Evolutionary conservation across 2,329 filamentous ascomycete species (phyloP).

Genomic region (Gnomoniopsis sp.): DNA sequence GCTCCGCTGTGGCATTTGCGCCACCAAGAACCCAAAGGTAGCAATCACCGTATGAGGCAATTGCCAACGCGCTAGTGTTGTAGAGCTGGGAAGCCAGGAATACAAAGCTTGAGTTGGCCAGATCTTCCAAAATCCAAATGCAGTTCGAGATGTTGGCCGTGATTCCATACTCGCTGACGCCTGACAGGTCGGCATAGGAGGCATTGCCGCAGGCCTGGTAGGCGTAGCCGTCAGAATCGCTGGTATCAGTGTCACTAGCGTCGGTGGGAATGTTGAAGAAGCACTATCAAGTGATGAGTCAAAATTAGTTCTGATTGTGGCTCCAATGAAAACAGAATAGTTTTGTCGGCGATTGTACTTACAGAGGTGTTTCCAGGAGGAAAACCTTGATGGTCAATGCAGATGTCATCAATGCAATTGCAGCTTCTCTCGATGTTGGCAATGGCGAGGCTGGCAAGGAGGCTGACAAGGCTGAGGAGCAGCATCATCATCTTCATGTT

Average conservation of each 20-base stretch:
- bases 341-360: no score
- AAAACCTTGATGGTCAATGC: no score
- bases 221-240: background rate
- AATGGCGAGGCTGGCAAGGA: no score
- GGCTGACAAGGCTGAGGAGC: no score
- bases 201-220: background rate
- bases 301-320: no score
- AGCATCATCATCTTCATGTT: no score
- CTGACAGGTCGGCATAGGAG: background rate
- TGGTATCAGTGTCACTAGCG: background rate
- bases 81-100: background rate
- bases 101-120: background rate
- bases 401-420: no score
- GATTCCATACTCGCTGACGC: background rate
- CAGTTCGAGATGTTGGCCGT: background rate
- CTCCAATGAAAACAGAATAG: no score
- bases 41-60: background rate
- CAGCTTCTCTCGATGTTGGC: no score
- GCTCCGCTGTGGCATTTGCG: background rate
- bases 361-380: no score
- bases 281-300: no score
- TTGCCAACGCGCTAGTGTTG: background rate
- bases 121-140: background rate
- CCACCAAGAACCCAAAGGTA: background rate
- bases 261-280: background rate